Percentiles rank a stretch among this genome's conserved stretches.
These are phyloP conservation scores for Chrysoporthe austroafricana DNA, from an alignment of 2,329 filamentous ascomycete genomes.

Conservation along the genomic window DNA sequence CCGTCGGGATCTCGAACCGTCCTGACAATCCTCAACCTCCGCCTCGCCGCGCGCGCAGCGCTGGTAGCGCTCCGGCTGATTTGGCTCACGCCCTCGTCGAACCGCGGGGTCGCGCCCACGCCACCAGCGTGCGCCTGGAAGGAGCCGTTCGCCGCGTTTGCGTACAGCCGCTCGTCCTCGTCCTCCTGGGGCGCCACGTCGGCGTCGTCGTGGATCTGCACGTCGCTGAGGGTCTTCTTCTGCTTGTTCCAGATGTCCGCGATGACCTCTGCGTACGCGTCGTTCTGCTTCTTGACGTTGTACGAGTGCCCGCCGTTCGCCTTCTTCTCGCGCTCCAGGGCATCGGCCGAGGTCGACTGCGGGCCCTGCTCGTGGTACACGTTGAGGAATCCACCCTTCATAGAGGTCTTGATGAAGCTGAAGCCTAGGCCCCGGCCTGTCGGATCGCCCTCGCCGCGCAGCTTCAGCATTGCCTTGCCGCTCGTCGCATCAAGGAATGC, in stretches of 20 bases:
- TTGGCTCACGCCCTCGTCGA: conserved; percentile 81
- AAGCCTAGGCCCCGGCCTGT: conserved; percentile 92
- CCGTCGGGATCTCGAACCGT: conserved; percentile 51
- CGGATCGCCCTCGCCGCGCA: conserved; percentile 93
- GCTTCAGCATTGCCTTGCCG: conserved; percentile 93
- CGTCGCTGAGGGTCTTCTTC: conserved; percentile 75
- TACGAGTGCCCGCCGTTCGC: conserved; percentile 94
- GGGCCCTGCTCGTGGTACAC: conserved; percentile 67
- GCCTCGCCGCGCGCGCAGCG: conserved; percentile 61
- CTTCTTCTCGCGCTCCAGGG: conserved; percentile 83
- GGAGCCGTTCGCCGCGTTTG: conserved; percentile 47
- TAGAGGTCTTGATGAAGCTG: conserved; percentile 96
- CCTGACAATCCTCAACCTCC: conserved; percentile 74
- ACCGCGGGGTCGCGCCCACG: conserved; percentile 68
- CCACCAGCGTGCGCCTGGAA: conserved; percentile 47
- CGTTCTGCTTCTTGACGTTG: conserved; percentile 93
- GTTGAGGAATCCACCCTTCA: conserved; percentile 95
- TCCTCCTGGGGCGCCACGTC: conserved; percentile 62
- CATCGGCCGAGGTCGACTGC: conserved; percentile 73
- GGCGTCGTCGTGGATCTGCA: conserved; percentile 67
- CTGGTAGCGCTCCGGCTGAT: conserved; percentile 73
- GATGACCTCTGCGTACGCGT: conserved; percentile 89
- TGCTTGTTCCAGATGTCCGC: conserved; percentile 91
- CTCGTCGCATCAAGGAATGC: conserved; percentile 93
- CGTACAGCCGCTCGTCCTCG: conserved; percentile 71